Conservation (phyloP, 2,329 filamentous ascomycete genomes). For the Epichloe uncinata region DNA sequence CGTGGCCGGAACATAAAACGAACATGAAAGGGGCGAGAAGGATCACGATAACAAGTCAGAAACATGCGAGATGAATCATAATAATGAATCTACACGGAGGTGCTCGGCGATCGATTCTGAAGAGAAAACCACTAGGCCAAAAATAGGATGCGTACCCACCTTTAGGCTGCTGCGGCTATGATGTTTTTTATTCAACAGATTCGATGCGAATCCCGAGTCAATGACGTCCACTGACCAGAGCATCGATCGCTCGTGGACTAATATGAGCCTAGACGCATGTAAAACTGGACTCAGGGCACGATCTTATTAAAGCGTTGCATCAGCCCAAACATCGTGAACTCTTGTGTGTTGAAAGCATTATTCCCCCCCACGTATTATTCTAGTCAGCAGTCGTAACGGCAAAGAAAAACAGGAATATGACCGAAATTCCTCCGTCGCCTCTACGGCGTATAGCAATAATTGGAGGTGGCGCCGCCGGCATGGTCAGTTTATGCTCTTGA, state of each 20-base stretch:
- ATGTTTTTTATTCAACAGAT: too few species aligned
- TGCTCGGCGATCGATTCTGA: too few species aligned
- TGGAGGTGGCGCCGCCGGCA: conserved; percentile 50
- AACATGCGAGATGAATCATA: not conserved
- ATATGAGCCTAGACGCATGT: not conserved
- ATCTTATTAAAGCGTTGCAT: not conserved
- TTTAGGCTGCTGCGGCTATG: too few species aligned
- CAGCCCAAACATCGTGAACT: not conserved
- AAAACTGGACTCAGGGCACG: not conserved
- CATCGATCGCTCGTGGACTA: not conserved
- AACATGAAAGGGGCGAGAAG: too few species aligned
- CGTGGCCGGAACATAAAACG: too few species aligned
- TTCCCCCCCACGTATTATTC: not conserved
- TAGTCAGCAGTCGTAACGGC: not conserved
- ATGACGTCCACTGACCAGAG: conserved; percentile 10
- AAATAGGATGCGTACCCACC: too few species aligned
- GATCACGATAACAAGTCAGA: not conserved
- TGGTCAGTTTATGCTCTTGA: conserved; percentile 24
- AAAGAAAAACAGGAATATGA: not conserved
- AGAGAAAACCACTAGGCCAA: too few species aligned
- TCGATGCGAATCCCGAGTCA: not conserved
- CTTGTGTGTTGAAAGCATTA: too few species aligned
- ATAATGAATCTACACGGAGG: not conserved
- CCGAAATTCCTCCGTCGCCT: not conserved
- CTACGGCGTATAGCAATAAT: conserved; percentile 42